Evolutionary conservation across 2,329 filamentous ascomycete genomes (phyloP), one percentile per base, ranked within the genome.

Genomic region (Alternaria solani): DNA sequence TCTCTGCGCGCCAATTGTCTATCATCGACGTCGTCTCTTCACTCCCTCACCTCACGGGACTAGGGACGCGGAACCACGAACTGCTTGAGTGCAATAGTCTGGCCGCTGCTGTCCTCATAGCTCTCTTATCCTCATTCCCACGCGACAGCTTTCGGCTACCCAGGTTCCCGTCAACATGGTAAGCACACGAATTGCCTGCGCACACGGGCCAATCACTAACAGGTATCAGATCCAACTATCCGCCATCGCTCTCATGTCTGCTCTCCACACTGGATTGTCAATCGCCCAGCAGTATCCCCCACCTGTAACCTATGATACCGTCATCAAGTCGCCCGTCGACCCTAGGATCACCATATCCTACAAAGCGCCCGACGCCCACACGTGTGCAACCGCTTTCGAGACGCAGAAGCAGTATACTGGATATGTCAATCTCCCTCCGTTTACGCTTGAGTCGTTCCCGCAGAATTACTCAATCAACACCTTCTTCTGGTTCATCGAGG

Each of bases 401-500:
- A 82, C 81, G 1, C 90, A 92, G 75, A 85, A 88, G 74, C 90
- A 92, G 74, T 91, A 89, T 36, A 32, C 57, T 71, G 90, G 90
- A 70, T 91, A 90, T 84, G 86, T 92, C 57, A 84, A 79, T 54
- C 77, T 91, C 5, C 87, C 88, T 5, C 88, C 81, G 11, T 79
- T 73, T 59, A 82, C 80, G 1, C 75, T 83, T 51, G 75, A 72
- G 28, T 79, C 80, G 1, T 80, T 81, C 59, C 79, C 82, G 64
- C 85, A 87, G 65, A 74, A 85, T 57, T 87, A 87, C 65, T 80
- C 83, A 2, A 87, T 88, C 55, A 67, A 88, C 69, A 88, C 85
- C 51, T 89, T 88, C 75, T 90, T 89, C 75, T 88, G 87, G 86
- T 89, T 88, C 69, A 85, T 89, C 66, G 86, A 88, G 66, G 80